A percentile compares a stretch with the other conserved stretches of the same genome.
Conservation (phyloP, 2,329 filamentous ascomycete genomes). For the Aspergillus awamori region DNA sequence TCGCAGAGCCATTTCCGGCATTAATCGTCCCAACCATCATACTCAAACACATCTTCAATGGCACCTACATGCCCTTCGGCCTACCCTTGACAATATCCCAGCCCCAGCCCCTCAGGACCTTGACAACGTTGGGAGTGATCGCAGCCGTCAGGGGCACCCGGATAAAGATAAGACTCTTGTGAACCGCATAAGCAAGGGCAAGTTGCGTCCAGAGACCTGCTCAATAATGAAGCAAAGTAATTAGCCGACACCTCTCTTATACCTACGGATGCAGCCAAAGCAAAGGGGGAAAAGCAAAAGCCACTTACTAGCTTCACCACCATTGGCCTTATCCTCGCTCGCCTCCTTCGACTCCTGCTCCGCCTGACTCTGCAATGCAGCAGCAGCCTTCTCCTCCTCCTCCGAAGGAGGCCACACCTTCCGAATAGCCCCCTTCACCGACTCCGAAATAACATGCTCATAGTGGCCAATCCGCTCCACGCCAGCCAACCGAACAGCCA, state of each 20-base stretch:
- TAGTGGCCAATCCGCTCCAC: slow-evolving; percentile 76
- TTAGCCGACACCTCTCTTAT: neutral
- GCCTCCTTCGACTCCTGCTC: slow-evolving; percentile 42
- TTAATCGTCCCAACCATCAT: neutral
- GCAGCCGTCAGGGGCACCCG: slow-evolving; percentile 91
- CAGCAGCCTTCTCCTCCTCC: slow-evolving; percentile 29
- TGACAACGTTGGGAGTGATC: slow-evolving; percentile 92
- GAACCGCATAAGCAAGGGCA: slow-evolving; percentile 90
- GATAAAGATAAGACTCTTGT: slow-evolving; percentile 97
- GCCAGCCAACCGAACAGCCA: slow-evolving; percentile 79
- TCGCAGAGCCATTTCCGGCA: slow-evolving; percentile 21
- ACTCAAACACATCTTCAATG: neutral
- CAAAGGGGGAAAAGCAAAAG: neutral
- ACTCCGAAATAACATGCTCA: slow-evolving; percentile 49
- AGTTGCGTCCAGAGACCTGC: slow-evolving; percentile 78
- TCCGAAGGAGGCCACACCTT: slow-evolving; percentile 42
- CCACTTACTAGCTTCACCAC: slow-evolving; percentile 73
- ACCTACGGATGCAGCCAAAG: no score
- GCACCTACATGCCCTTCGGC: slow-evolving; percentile 37
- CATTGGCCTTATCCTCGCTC: slow-evolving; percentile 55
- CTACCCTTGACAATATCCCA: slow-evolving; percentile 88
- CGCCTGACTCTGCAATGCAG: slow-evolving; percentile 4
- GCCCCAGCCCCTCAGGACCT: slow-evolving; percentile 81
- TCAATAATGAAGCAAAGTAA: neutral
- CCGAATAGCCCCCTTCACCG: slow-evolving; percentile 36